These are phyloP conservation scores for Hibiscus syriacus DNA, from an alignment of 345 rosid species.

Conservation along the genomic window DNA sequence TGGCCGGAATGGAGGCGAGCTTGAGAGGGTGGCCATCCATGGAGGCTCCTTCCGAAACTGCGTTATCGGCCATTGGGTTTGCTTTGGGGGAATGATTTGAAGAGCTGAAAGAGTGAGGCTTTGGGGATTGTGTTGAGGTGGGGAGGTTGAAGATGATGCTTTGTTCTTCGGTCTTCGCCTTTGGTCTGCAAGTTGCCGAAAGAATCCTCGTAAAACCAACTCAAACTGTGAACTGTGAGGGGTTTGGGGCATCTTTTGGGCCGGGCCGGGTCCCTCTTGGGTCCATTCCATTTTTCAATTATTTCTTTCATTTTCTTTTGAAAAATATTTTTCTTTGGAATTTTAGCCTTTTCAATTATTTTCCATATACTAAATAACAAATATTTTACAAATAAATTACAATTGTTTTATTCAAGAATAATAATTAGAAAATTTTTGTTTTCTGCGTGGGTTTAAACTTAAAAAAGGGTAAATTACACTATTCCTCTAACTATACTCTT, in stretches of 20 bases:
- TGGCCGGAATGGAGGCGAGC: slow-evolving; percentile 22
- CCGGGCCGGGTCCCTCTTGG: slow-evolving; percentile 4
- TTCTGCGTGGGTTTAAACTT: no score
- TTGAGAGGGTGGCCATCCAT: slow-evolving; percentile 15
- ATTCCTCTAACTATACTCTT: no score
- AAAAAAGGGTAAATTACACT: no score
- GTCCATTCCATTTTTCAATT: background rate
- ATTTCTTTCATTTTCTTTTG: background rate
- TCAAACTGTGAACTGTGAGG: background rate
- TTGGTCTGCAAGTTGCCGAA: background rate
- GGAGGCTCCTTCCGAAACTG: no score
- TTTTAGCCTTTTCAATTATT: no score
- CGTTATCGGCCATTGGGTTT: slow-evolving; percentile 8
- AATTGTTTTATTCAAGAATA: no score
- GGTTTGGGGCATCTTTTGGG: slow-evolving; percentile 10
- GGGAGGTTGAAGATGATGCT: background rate
- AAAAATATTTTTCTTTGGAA: no score
- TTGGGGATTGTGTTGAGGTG: background rate
- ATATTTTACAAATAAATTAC: no score
- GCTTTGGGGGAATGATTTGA: background rate
- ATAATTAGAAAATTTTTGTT: no score
- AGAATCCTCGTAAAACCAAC: slow-evolving; percentile 4
- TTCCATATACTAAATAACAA: no score
- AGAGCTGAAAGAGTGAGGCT: background rate
- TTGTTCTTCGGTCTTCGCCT: background rate